phyloP scores from a whole-genome alignment of 108 stramenopile species.

The Aurantiochytrium sp. region DNA sequence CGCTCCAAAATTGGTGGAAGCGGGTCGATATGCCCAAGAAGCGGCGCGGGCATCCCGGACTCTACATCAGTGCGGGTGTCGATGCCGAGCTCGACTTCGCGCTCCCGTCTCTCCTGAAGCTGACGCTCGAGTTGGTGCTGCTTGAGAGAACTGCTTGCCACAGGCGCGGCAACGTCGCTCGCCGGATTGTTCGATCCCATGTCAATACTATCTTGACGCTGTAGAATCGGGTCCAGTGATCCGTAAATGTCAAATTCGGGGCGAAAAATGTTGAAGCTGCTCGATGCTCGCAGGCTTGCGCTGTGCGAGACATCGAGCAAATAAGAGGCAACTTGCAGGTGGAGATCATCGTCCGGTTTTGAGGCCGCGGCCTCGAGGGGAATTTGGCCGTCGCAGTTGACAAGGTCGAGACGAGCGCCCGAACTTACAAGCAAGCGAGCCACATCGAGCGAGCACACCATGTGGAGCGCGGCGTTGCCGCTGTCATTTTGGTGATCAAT shows the following conservation, averaged over 20 bases:
- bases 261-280: not conserved
- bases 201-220: not conserved
- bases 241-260: not conserved
- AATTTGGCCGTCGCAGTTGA: not conserved
- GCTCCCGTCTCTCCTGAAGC: not conserved
- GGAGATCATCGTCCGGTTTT: not conserved
- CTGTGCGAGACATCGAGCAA: not conserved
- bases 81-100: too few species aligned
- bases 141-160: not conserved
- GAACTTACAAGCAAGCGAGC: not conserved
- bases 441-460: not conserved
- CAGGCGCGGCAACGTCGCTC: not conserved
- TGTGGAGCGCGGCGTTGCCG: constrained; percentile 7
- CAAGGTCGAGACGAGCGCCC: not conserved
- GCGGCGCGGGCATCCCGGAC: too few species aligned
- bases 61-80: too few species aligned
- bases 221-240: too few species aligned
- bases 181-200: too few species aligned
- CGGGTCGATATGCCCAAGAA: too few species aligned
- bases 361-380: not conserved
- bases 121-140: not conserved
- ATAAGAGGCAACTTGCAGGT: not conserved
- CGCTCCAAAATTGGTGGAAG: not conserved
- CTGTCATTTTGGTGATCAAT: not conserved
- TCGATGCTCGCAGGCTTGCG: not conserved